Evolutionary conservation across 257 asterid species (phyloP).

Genomic region (Solanum chilense): DNA sequence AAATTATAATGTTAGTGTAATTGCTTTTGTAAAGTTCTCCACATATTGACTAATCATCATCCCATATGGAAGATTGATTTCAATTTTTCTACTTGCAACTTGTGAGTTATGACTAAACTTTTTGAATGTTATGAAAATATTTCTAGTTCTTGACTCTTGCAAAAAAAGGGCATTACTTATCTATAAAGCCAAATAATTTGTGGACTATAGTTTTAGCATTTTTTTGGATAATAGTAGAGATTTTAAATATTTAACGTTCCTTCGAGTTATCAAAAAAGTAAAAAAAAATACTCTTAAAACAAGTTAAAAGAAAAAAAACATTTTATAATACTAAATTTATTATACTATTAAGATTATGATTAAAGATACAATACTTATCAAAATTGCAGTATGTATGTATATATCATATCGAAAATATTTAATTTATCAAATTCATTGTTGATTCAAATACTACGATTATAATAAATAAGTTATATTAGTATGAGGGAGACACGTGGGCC

Average conservation of each 20-base stretch:
- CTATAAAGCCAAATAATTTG: not conserved
- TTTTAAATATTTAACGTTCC: too few species aligned
- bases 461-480: not conserved
- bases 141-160: not conserved
- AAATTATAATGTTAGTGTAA: not conserved
- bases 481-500: conserved; percentile 17
- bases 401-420: not conserved
- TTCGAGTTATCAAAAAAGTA: too few species aligned
- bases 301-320: too few species aligned
- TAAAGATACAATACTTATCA: too few species aligned
- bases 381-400: too few species aligned
- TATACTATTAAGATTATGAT: too few species aligned
- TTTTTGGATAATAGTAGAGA: not conserved
- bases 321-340: too few species aligned
- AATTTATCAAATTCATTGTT: fast-evolving
- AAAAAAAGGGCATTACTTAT: not conserved
- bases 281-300: too few species aligned
- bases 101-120: not conserved
- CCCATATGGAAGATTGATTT: not conserved
- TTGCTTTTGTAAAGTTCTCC: not conserved
- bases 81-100: not conserved
- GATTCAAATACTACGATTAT: not conserved
- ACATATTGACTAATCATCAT: not conserved
- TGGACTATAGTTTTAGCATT: not conserved
- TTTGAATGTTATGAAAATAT: not conserved